A percentile compares a stretch with the other conserved stretches of the same genome.
These are phyloP conservation scores for Corynascus novoguineensis DNA, from an alignment of 495 filamentous ascomycete species.

Conservation along the genomic window DNA sequence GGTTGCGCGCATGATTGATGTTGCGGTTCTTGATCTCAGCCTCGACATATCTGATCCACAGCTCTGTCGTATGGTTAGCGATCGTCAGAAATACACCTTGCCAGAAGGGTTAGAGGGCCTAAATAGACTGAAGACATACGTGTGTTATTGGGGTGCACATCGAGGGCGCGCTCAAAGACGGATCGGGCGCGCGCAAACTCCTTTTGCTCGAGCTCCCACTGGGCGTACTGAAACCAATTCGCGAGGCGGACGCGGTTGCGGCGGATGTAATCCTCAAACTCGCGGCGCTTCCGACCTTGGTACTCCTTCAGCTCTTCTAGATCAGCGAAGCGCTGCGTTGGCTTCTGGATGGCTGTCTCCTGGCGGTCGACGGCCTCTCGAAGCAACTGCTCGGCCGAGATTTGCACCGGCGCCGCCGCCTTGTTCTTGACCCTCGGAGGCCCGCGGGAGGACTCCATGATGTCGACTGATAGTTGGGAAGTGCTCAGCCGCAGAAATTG, in stretches of 20 bases:
- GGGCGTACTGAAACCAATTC: conserved; percentile 98
- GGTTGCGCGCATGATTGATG: conserved; percentile 94
- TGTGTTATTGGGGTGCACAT: conserved; percentile 82
- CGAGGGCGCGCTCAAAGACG: conserved; percentile 91
- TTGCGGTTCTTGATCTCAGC: conserved; percentile 94
- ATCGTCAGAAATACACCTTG: not conserved
- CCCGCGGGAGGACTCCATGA: conserved; percentile 90
- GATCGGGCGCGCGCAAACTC: conserved; percentile 94
- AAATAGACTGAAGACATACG: conserved; percentile 55
- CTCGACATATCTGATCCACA: conserved; percentile 83
- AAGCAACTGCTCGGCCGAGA: conserved; percentile 94
- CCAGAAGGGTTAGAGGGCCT: not conserved
- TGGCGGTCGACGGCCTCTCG: conserved; percentile 97
- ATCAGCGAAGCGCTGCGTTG: conserved; percentile 91
- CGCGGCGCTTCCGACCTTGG: conserved; percentile 90
- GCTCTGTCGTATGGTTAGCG: conserved; percentile 19
- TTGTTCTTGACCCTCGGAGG: conserved; percentile 98
- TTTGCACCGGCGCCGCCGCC: conserved; percentile 78
- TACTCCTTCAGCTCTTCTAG: conserved; percentile 97
- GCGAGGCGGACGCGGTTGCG: conserved; percentile 94
- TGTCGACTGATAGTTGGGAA: conserved; percentile 15
- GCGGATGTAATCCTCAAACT: conserved; percentile 96
- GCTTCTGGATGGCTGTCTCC: conserved; percentile 79
- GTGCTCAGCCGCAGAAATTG: not conserved
- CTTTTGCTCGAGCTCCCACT: conserved; percentile 97